Base-by-base conservation (phyloP, 116 monocot genomes). In the Zostera marina region DNA sequence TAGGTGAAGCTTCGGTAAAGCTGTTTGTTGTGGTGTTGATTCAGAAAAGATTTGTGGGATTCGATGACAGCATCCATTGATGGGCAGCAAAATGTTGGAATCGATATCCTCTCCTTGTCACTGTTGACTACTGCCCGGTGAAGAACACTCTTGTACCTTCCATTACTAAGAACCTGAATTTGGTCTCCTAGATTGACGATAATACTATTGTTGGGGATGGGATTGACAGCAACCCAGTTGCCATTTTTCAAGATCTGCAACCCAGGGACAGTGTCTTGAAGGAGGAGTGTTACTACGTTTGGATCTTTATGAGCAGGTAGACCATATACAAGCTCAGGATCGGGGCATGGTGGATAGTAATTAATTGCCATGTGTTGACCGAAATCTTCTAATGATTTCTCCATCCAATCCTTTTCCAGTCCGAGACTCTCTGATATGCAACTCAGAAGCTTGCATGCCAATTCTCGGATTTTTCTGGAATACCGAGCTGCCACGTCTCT, bases 281-380 rank as follows among this genome's bases (percentile, higher is more conserved):
- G 75, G 11, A 83, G 70, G 1, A 4, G 4, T 4, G 83, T 79
- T 58, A 83, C 57, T 46, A 73, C 83, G 39, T 75, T 79, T 9
- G 73, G 70, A 44, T 83, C 83, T 10, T 75, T 83, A 59, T 83
- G 79, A 17, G 58, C 70, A 0, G 79, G 83, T 38, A 83, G 22
- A 0, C 83, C 83, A 23, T 65, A 83, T 2, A 76, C 76, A 5
- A 79, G 64, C 56, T 84, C 73, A 0, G 79, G 84, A 39, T 76
- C 68, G 15, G 84, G 79, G 47, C 84, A 84, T 22, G 66, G 76
- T 0, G 80, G 84, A 59, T 84, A 84, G 59, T 76, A 84, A 59
- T 84, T 79, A 8, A 84, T 63, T 16, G 84, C 76, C 84, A 84
- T 79, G 63, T 80, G 77, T 41, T 80, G 85, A 1, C 1, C 26